Evolutionary conservation across 257 asterid species (phyloP), one percentile per base, ranked within the genome.

Genomic region (Lycium barbarum): DNA sequence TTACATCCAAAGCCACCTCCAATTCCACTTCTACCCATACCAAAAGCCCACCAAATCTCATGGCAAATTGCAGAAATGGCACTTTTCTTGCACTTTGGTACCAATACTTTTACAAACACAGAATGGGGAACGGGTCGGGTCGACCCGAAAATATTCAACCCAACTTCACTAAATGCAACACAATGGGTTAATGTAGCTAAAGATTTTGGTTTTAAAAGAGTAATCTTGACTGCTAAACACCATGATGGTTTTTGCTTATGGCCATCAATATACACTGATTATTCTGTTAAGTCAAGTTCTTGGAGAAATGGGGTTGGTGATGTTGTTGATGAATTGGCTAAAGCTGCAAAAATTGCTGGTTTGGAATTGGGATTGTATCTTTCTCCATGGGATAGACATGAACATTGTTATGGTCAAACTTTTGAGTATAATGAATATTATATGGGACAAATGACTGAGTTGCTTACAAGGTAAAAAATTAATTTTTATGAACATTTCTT

Each of bases 341-440:
- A 89, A 13, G 98, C 98, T 84, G 97, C 98, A 0, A 88, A 84
- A 82, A 45, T 40, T 79, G 91, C 82, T 58, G 97, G 98, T 3
- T n/a, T 97, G 45, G 88, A 92, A 57, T 90, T 97, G 87, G 99
- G 99, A 36, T 65, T 97, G 87, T 97, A 97, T 89, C 97, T 97
- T 66, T 97, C 99, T 62, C 99, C 99, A 54, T 97, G 99, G 99
- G 99, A 97, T 89, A 88, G 97, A 79, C 98, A 97, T 82, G 98
- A 95, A 35, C 10, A 97, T 72, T 84, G 88, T 84, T 97, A 92
- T 88, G 99, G 99, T 43, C 65, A 91, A 43, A 95, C 97, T 70
- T 68, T 94, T 22, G 96, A 93, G 80, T 97, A 97, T 65, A 97
- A 97, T 85, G 98, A 95, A 90, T 90, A 79, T 83, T 97, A 93